Base-by-base conservation (phyloP, 2,329 filamentous ascomycete genomes). In the Plenodomus lindquistii region DNA sequence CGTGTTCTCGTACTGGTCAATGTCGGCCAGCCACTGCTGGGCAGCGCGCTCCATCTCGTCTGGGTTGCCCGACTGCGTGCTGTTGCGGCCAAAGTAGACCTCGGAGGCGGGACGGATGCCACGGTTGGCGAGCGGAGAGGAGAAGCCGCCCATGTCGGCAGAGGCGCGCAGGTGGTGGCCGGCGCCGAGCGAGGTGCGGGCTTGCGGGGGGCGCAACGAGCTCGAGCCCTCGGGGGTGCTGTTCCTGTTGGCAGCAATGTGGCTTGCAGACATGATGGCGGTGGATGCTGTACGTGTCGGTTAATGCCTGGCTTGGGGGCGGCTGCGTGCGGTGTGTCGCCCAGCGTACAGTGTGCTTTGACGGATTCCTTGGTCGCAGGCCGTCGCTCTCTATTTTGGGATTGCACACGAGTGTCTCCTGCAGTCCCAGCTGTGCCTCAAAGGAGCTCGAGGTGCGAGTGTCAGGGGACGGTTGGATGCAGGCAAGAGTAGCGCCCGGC, bases 1-100 rank as follows among this genome's bases (percentile, higher is more conserved):
- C 1, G 94, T 99, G n/a, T 87, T 96, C 79, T 99, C 94, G 67
- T 97, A 97, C 73, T 97, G 93, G 71, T 99, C 94, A 62, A 99
- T 97, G 67, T 99, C 94, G 46, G 93, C 91, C 65, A 99, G 93
- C 94, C 94, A 99, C 75, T 99, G 92, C 77, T 97, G 92, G 42
- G 93, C 91, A 57, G 93, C 89, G 75, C 92, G 93, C 72, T 97
- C 94, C 72, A 94, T 86, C 73, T 97, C 94, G 55, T 97, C 92
- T 17, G 83, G 76, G 62, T 82, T 85, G 59, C 89, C 70, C 24
- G 86, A 63, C 79, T 82, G 64, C 85, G 85, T 55, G 81, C 81
- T 70, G 87, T 82, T 77, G 66, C 88, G 89, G 57, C 89, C 92
- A 73, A 93, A 96, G 73, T 85, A 85, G 54, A 97, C 91, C 71